Base-by-base conservation (phyloP, 306 rosid genomes). In the Fagus crenata region DNA sequence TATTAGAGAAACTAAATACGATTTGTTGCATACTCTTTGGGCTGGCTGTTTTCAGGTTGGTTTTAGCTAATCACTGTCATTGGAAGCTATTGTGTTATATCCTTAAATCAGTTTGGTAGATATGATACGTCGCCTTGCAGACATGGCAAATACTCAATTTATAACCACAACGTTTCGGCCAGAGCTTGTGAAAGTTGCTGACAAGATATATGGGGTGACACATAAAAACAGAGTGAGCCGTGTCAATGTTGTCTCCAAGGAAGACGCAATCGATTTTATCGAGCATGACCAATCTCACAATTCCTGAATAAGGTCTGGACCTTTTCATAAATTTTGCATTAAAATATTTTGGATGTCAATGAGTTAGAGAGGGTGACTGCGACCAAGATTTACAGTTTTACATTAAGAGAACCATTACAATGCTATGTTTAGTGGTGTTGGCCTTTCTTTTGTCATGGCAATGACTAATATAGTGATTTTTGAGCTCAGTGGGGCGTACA, bases 161-260 rank as follows among this genome's bases (percentile, higher is more conserved):
- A 95, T 95, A 79, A 89, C 97, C 5, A 95, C 99, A 22, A 95
- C 99, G 12, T 92, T 95, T 69, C 87, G 97, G 22, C 90, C 90
- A 56, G 99, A 95, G 86, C 99, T 95, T 73, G 97, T 95, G 76
- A 92, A 90, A 85, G 96, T 92, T 83, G 90, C 99, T 55, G 96
- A 95, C 87, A 86, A 91, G 89, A 89, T 95, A 73, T 95, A 92
- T 75, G 93, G 92, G 40, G 97, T 95, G 67, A 89, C 95, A 58
- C 97, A 95, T 86, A 83, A 85, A 82, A 92, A 87, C 89, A 87
- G 97, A 90, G 99, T 95, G 87, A 95, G 99, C 87, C 88, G 42
- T 72, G 99, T 95, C 36, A 88, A 88, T 4, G 91, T 92, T 67
- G 86, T 87, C 73, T 82, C 97, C 14, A 89, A 85, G 85, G 93